Evolutionary conservation across 164 flowering plant species (phyloP).

Genomic region (Akebia trifoliata): DNA sequence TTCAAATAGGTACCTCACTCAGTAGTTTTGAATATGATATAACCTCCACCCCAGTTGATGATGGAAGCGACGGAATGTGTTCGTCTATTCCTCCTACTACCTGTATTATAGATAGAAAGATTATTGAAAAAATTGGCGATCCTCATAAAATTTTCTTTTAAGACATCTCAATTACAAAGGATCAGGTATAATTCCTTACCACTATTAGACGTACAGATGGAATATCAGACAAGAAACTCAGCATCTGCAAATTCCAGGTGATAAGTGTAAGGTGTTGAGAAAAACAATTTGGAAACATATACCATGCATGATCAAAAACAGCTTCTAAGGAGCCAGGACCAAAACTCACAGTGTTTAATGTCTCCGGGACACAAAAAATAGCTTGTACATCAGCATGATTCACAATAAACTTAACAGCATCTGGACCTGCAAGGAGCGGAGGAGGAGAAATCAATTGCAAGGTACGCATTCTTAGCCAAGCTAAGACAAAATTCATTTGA

Average conservation of each 20-base stretch:
- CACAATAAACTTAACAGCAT: slow-evolving; percentile 78
- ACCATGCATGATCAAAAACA: background rate
- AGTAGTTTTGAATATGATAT: slow-evolving; percentile 62
- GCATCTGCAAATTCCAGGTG: slow-evolving; percentile 46
- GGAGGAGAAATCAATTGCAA: background rate
- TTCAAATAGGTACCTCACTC: slow-evolving; percentile 45
- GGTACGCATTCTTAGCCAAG: background rate
- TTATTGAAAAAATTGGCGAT: background rate
- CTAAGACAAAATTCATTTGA: background rate
- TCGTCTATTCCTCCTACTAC: slow-evolving; percentile 84
- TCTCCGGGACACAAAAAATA: slow-evolving; percentile 74
- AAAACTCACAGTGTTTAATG: slow-evolving; percentile 64
- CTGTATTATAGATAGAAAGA: slow-evolving; percentile 25
- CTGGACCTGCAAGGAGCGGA: slow-evolving; percentile 62
- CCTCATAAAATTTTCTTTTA: background rate
- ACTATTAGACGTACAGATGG: slow-evolving; percentile 72
- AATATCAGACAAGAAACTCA: slow-evolving; percentile 75
- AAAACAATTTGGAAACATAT: background rate
- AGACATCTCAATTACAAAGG: slow-evolving; percentile 6
- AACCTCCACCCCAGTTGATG: slow-evolving; percentile 56
- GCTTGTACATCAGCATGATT: slow-evolving; percentile 75
- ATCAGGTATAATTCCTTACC: slow-evolving; percentile 38
- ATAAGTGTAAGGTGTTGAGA: slow-evolving; percentile 7
- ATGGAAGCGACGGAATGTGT: slow-evolving; percentile 65
- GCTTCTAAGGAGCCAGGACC: background rate